phyloP scores from a whole-genome alignment of 163 green algal genomes.

The Volvox carteri region DNA sequence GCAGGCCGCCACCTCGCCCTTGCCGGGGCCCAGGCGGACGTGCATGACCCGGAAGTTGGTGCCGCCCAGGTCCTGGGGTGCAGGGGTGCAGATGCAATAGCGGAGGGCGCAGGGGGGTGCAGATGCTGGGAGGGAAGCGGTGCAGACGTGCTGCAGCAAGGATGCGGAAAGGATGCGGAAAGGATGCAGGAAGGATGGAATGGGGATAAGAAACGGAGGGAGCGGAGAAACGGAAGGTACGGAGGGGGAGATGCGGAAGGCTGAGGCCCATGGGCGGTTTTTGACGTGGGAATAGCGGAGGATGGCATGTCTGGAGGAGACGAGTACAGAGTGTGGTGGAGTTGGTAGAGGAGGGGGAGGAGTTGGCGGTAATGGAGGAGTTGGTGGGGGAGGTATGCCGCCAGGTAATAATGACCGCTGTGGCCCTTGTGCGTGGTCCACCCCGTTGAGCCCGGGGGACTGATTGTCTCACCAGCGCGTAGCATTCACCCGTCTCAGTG shows the following conservation, averaged over 20 bases:
- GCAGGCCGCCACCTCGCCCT: constrained; percentile 68
- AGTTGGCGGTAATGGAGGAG: too few relatives aligned
- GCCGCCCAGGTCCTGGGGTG: constrained; percentile 86
- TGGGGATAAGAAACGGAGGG: neutral
- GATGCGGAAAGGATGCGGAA: neutral
- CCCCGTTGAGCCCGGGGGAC: too few relatives aligned
- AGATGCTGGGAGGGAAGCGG: too few relatives aligned
- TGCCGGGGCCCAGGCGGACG: constrained; percentile 70
- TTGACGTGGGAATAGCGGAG: too few relatives aligned
- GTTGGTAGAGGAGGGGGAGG: neutral
- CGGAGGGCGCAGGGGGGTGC: too few relatives aligned
- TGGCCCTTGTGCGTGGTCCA: neutral
- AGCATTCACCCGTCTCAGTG: constrained; percentile 70
- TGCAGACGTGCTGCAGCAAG: too few relatives aligned
- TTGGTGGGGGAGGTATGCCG: too few relatives aligned
- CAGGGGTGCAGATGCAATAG: too few relatives aligned
- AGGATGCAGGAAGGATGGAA: neutral
- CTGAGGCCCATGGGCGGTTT: too few relatives aligned
- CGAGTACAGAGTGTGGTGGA: too few relatives aligned
- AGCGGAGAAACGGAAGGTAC: too few relatives aligned
- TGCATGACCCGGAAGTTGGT: constrained; percentile 94
- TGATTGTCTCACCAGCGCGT: constrained; percentile 42
- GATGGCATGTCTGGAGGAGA: too few relatives aligned
- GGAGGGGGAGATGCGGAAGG: neutral
- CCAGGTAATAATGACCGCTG: neutral